Base-by-base conservation (phyloP, 169 alveolate genomes). In the Plasmodium knowlesi region DNA sequence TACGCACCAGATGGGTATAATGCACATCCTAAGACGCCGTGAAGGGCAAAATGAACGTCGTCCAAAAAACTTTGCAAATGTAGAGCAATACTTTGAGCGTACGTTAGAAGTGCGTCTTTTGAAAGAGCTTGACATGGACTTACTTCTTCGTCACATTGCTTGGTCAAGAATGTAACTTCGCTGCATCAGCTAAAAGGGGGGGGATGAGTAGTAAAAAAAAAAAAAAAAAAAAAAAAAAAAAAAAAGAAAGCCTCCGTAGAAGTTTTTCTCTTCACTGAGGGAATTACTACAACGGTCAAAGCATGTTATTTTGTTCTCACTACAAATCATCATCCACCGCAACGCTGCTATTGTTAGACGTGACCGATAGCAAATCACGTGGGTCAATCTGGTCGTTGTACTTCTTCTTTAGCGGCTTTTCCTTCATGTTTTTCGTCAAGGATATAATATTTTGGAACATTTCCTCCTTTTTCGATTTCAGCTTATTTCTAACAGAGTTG, bases 381-480 rank as follows among this genome's bases (percentile, higher is more conserved):
- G 82, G 86, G 16, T 86, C 80, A 32, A 86, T 86, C 28, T 86
- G 34, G 30, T 73, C 88, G 46, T 86, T 74, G 53, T 86, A 86
- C 70, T 74, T 76, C 46, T 86, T 86, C 72, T 86, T 86, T 54
- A 86, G 67, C 61, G 93, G 93, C 1, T 86, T 70, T 5, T 86
- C 82, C 41, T 86, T 86, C 93, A 86, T 86, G 73, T 86, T 86
- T 53, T 86, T 86, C 16, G 93, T 86, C 80, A 86, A 78, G 70
- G 86, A 86, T 76, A 86, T 70, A 86, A 86, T 86, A 22, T 86
- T 86, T 37, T 86, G 82, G 80, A 74, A 86, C 80, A 86, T 37
- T 32, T 86, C 84, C 43, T 86, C 72, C 70, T 86, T 86, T 76
- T 86, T 86, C 22, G 84, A 54, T 70, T 86, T 86, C 19, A 86